phyloP scores from a whole-genome alignment of 306 rosid species.

The Macrotyloma uniflorum region DNA sequence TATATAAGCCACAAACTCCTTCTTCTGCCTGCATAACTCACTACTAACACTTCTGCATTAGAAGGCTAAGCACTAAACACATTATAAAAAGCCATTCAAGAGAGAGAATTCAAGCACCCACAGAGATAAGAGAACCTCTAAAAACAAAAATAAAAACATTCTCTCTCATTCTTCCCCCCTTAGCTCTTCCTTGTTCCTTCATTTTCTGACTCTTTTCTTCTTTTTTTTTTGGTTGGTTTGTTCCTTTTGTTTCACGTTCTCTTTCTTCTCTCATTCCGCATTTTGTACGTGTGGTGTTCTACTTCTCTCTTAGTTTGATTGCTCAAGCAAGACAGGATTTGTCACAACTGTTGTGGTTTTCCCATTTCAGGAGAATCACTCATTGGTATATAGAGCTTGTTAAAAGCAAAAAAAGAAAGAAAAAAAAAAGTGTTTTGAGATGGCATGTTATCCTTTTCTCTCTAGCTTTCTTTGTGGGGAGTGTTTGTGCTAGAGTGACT shows the following conservation, averaged over 20 bases:
- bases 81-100: constrained; percentile 46
- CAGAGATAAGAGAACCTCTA: constrained; percentile 29
- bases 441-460: constrained; percentile 33
- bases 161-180: constrained; percentile 30
- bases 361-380: constrained; percentile 27
- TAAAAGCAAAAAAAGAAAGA: constrained; percentile 21
- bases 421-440: constrained; percentile 33
- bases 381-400: constrained; percentile 26
- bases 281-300: constrained; percentile 35
- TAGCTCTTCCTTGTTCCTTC: neutral
- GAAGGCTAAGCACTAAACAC: constrained; percentile 3
- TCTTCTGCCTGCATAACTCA: constrained; percentile 6
- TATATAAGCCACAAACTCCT: constrained; percentile 41
- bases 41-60: constrained; percentile 37
- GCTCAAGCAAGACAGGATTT: constrained; percentile 42
- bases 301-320: neutral
- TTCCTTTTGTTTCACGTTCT: neutral
- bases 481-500: constrained; percentile 49
- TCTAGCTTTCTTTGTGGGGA: constrained; percentile 29
- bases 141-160: constrained; percentile 21
- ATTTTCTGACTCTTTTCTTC: neutral
- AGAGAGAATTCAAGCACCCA: constrained; percentile 36
- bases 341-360: constrained; percentile 21
- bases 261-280: constrained; percentile 22
- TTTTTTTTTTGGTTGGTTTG: neutral